Percentiles rank a stretch among this genome's conserved stretches.
Conservation (phyloP, 176 grass and related monocot genomes). For the Cocos nucifera region DNA sequence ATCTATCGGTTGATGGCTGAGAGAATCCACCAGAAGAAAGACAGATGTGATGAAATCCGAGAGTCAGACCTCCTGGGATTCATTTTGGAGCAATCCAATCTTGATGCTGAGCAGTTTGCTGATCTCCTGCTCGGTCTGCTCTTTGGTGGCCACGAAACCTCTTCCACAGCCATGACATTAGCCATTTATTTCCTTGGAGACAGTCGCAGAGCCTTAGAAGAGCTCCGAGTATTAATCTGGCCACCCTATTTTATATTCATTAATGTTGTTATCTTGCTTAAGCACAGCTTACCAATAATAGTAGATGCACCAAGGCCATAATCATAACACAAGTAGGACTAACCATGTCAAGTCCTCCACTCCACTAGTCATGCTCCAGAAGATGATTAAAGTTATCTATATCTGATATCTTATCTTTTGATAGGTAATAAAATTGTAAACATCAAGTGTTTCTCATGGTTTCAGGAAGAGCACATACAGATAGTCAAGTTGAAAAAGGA, state of each 20-base stretch:
- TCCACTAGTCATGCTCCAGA: no score
- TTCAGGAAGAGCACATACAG: conserved; percentile 18
- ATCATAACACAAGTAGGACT: no score
- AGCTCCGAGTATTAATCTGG: conserved; percentile 12
- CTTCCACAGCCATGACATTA: conserved; percentile 4
- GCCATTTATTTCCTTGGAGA: conserved; percentile 24
- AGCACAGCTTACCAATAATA: no score
- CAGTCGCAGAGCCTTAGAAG: conserved; percentile 14
- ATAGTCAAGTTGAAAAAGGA: conserved; percentile 8
- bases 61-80: conserved; percentile 19
- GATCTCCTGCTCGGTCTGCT: conserved; percentile 12
- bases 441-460: neutral
- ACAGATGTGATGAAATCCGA: neutral
- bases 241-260: no score
- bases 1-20: conserved; percentile 4
- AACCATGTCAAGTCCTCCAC: no score
- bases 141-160: conserved; percentile 14
- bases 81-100: neutral
- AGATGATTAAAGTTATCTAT: no score
- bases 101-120: conserved; percentile 7
- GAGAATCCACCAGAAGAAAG: neutral
- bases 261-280: no score
- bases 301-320: no score
- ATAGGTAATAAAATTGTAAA: no score
- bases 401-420: no score